Evolutionary conservation across 1,284 basidiomycete genomes (phyloP).

Genomic region (Moesziomyces aphidis): DNA sequence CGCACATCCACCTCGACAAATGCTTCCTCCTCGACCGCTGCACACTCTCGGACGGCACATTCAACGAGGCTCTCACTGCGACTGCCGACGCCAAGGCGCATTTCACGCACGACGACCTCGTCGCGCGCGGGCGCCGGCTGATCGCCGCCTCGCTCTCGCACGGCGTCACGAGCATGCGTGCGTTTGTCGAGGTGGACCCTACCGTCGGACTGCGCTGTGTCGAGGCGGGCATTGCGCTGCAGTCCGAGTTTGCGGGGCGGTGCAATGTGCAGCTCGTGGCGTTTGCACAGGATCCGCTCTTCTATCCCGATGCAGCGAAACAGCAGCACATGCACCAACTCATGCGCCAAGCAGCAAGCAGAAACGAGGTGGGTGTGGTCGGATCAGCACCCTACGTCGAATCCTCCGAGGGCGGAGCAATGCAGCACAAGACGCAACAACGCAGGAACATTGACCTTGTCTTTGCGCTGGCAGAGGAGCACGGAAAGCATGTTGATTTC

Average conservation of each 20-base stretch:
- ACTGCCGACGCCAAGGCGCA: constrained; percentile 29
- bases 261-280: constrained; percentile 35
- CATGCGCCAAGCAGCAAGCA: constrained; percentile 13
- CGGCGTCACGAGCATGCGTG: constrained; percentile 41
- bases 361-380: constrained; percentile 12
- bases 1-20: constrained; percentile 54
- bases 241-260: constrained; percentile 1
- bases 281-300: constrained; percentile 51
- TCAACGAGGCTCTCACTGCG: constrained; percentile 36
- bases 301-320: constrained; percentile 22
- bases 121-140: constrained; percentile 20
- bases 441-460: constrained; percentile 12
- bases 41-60: constrained; percentile 20
- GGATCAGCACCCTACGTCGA: constrained; percentile 52
- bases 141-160: constrained; percentile 30
- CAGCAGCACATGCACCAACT: constrained; percentile 23
- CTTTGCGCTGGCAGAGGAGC: constrained; percentile 20
- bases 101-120: constrained; percentile 22
- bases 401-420: neutral
- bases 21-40: constrained; percentile 35
- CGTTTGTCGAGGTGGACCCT: constrained; percentile 51
- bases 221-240: constrained; percentile 22
- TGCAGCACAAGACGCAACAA: constrained; percentile 14
- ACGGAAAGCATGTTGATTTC: constrained; percentile 41
- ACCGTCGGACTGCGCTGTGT: constrained; percentile 36